These are phyloP conservation scores for Withania somnifera DNA, from an alignment of 305 asterid genomes.

Conservation along the genomic window DNA sequence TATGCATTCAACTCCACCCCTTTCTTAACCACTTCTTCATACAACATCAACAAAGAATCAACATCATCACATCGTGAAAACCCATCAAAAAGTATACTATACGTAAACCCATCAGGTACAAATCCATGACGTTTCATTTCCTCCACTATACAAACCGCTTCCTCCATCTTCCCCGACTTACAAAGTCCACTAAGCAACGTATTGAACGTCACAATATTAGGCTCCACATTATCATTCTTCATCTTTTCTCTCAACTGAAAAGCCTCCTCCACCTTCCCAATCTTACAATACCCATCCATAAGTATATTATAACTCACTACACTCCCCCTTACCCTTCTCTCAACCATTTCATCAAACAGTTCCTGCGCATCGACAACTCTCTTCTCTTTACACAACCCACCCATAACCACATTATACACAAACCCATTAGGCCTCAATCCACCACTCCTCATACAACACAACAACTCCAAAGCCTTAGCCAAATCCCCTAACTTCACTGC, in stretches of 20 bases:
- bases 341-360: slow-evolving; percentile 62
- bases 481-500: slow-evolving; percentile 54
- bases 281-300: slow-evolving; percentile 65
- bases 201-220: slow-evolving; percentile 53
- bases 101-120: slow-evolving; percentile 54
- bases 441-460: slow-evolving; percentile 30
- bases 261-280: slow-evolving; percentile 44
- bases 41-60: slow-evolving; percentile 41
- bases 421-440: slow-evolving; percentile 35
- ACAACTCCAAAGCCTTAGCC: slow-evolving; percentile 35
- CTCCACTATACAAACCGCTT: slow-evolving; percentile 34
- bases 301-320: slow-evolving; percentile 53
- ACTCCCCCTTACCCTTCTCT: slow-evolving; percentile 31
- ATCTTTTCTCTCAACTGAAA: slow-evolving; percentile 38
- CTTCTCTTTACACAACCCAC: slow-evolving; percentile 61
- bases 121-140: slow-evolving; percentile 52
- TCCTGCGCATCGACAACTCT: slow-evolving; percentile 45
- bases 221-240: slow-evolving; percentile 40
- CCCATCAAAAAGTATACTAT: slow-evolving; percentile 54
- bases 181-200: slow-evolving; percentile 61
- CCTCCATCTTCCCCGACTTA: slow-evolving; percentile 56
- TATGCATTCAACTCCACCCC: slow-evolving; percentile 42
- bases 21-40: slow-evolving; percentile 30
- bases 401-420: slow-evolving; percentile 66
- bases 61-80: slow-evolving; percentile 37